Evolutionary conservation across 768 basidiomycete species (phyloP), one percentile per base, ranked within the genome.

Genomic region (Tricholoma hemisulphureum): DNA sequence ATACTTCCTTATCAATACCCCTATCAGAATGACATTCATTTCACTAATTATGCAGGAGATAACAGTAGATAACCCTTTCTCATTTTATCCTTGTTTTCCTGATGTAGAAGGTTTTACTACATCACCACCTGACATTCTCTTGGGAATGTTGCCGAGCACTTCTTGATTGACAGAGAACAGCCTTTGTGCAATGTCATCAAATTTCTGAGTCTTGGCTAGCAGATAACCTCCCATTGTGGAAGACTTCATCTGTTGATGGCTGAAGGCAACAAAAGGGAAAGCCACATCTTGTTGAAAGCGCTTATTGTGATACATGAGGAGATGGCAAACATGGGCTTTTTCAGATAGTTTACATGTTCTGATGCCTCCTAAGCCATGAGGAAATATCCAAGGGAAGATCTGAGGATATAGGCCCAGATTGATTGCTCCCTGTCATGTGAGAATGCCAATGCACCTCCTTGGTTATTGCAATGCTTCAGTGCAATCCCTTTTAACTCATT

Each of bases 221-320:
- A 69, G n/a, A 39, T 60, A 73, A 13, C 70, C 66, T 4, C 60
- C 66, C 5, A 53, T 57, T 1, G 63, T 46, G 9, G 57, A 60
- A 2, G 34, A 14, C 48, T 67, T 69, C 2, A 75, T 65, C 58
- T 72, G 74, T 43, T 67, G 62, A 35, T 72, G 70, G 52, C 69
- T n/a, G n/a, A n/a, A n/a, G n/a, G n/a, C n/a, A n/a, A n/a, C n/a
- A n/a, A n/a, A n/a, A n/a, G 68, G 58, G 56, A 74, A 76, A 16
- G 64, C 56, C n/a, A 46, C 20, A 48, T 77, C 73, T 4, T 29
- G 58, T 53, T 75, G 75, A 59, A 77, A 78, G 1, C 68, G 61
- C 23, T 72, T 72, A 49, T 78, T 73, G 57, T 69, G 60, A 53
- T 76, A 76, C 69, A 72, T 65, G 2, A 78, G 55, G 1, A 72